Percentiles rank a stretch among this genome's conserved stretches.
Evolutionary conservation across 306 rosid genomes (phyloP).

Genomic region (Cicer pinnatifidum): DNA sequence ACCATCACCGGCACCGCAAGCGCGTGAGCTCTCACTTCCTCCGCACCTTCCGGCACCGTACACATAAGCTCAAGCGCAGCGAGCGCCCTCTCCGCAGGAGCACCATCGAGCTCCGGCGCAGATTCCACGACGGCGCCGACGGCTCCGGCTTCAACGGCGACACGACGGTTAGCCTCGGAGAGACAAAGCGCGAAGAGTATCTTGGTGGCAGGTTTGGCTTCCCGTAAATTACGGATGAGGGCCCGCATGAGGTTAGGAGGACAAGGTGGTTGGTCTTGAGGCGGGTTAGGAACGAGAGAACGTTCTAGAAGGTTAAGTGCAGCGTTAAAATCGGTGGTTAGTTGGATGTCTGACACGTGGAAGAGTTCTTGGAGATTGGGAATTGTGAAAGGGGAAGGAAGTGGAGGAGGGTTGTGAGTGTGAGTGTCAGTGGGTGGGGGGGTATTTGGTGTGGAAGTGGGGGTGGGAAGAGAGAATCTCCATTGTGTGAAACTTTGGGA

Average conservation of each 20-base stretch:
- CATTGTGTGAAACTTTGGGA: slow-evolving; percentile 98
- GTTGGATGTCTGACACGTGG: slow-evolving; percentile 76
- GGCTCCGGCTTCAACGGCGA: slow-evolving; percentile 85
- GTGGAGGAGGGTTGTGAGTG: slow-evolving; percentile 24
- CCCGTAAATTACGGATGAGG: slow-evolving; percentile 55
- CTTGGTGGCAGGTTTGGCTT: slow-evolving; percentile 58
- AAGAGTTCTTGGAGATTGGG: slow-evolving; percentile 68
- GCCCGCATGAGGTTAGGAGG: slow-evolving; percentile 74
- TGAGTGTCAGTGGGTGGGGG: slow-evolving; percentile 10
- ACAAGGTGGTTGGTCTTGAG: slow-evolving; percentile 70
- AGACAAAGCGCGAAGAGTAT: slow-evolving; percentile 81
- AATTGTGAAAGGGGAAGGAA: slow-evolving; percentile 31
- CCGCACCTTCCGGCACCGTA: slow-evolving; percentile 82
- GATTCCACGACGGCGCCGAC: slow-evolving; percentile 71
- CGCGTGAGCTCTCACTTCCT: slow-evolving; percentile 75
- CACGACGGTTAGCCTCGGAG: slow-evolving; percentile 72
- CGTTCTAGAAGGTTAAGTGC: slow-evolving; percentile 83
- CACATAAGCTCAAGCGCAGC: slow-evolving; percentile 90
- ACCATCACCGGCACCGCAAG: slow-evolving; percentile 93
- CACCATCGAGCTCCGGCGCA: slow-evolving; percentile 66
- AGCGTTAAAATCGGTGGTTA: slow-evolving; percentile 56
- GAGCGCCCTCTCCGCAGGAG: slow-evolving; percentile 76
- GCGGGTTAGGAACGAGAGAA: slow-evolving; percentile 78
- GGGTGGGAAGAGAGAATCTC: slow-evolving; percentile 71
- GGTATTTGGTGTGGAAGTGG: slow-evolving; percentile 40